Evolutionary conservation across 2,329 filamentous ascomycete species (phyloP), one percentile per base, ranked within the genome.

Genomic region (Penicillium palitans): DNA sequence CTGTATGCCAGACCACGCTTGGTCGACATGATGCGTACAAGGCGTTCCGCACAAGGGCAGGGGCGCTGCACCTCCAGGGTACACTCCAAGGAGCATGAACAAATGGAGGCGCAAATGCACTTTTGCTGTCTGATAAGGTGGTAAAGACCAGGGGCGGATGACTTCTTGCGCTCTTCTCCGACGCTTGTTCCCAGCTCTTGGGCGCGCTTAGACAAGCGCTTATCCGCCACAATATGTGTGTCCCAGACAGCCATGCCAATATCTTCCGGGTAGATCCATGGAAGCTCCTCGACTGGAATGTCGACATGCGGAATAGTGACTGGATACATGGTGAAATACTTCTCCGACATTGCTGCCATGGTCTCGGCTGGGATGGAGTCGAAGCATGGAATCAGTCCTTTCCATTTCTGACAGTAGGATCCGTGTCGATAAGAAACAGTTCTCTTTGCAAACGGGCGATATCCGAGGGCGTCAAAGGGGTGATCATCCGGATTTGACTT

Each of bases 11-110:
- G 59, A 45, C 65, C 59, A 7, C 64, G 61, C 40, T 67, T 65
- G 13, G 63, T 62, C n/a, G 68, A 60, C 56, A 72, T 62, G 37
- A 73, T 62, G 33, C 70, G 71, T 45, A 75, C 57, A 60, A 73
- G 67, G 27, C 74, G 68, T 46, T 70, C 69, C 6, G 72, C 68
- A 57, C 76, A 78, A 29, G 74, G 74, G 39, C 76, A 78, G 12
- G 39, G 44, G 12, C 64, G 66, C 51, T 70, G 63, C 6, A 67
- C 67, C 8, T 70, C 60, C 21, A 61, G 27, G 1, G 74, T 77
- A 49, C 76, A 78, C 15, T 67, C 65, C 21, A 37, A 49, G 17
- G 74, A 64, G 53, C 76, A 78, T 21, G 51, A 60, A 52, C 76
- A 77, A 47, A 62, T 51, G 1, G 66, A 61, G 15, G 62, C 58